Conservation (phyloP, 352 stramenopile genomes). For the Elongisporangium anandrum region DNA sequence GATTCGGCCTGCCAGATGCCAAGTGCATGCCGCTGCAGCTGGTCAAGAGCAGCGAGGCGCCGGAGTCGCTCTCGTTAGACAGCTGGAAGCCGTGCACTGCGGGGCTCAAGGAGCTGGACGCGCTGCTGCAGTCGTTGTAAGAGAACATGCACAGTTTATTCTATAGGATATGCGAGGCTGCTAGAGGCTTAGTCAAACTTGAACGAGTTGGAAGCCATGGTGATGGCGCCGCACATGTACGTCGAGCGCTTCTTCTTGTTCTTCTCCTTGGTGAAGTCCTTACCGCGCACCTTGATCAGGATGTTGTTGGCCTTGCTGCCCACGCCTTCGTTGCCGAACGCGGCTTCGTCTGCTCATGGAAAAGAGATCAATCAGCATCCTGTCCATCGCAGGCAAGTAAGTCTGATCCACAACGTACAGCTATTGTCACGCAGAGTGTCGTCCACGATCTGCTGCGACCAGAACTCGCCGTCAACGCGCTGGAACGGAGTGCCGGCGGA, state of each 20-base stretch:
- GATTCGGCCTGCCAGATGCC: constrained; percentile 11
- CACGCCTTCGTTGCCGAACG: constrained; percentile 95
- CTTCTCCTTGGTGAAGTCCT: constrained; percentile 99
- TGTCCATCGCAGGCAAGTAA: no score
- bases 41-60: constrained; percentile 11
- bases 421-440: constrained; percentile 97
- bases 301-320: constrained; percentile 97
- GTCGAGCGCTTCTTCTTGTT: constrained; percentile 99
- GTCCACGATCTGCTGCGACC: constrained; percentile 89
- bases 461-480: constrained; percentile 96
- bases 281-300: constrained; percentile 96
- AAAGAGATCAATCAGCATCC: neutral
- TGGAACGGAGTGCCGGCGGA: constrained; percentile 93
- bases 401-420: no score
- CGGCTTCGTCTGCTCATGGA: constrained; percentile 82
- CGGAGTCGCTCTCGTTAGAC: constrained; percentile 22
- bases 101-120: constrained; percentile 32
- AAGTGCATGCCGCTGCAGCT: constrained; percentile 26
- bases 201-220: constrained; percentile 91
- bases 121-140: constrained; percentile 15
- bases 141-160: constrained; percentile 28
- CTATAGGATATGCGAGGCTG: constrained; percentile 24
- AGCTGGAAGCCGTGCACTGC: constrained; percentile 39
- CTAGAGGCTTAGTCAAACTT: constrained; percentile 78
- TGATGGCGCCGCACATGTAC: constrained; percentile 94